Percentiles rank a stretch among this genome's conserved stretches.
These are phyloP conservation scores for Calonectria henricotiae DNA, from an alignment of 2,329 filamentous ascomycete species.

Conservation along the genomic window DNA sequence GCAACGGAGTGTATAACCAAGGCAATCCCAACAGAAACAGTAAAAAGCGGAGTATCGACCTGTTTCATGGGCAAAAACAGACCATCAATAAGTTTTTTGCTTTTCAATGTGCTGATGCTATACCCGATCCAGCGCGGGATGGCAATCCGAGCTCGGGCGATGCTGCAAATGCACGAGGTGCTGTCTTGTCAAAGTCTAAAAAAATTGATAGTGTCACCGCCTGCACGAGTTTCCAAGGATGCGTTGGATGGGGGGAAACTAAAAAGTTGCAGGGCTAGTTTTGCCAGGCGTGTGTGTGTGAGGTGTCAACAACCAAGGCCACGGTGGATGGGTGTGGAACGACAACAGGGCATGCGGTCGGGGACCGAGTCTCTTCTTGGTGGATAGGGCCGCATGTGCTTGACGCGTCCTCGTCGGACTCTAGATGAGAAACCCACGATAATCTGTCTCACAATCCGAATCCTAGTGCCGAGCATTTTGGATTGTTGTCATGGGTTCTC, in stretches of 20 bases:
- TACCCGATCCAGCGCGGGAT: slow-evolving; percentile 15
- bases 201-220: slow-evolving; percentile 36
- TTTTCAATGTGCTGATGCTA: not conserved
- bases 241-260: not conserved
- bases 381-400: slow-evolving; percentile 17
- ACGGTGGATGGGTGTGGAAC: slow-evolving; percentile 35
- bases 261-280: slow-evolving; percentile 34
- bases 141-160: not conserved
- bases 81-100: slow-evolving; percentile 22
- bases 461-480: slow-evolving; percentile 28
- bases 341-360: slow-evolving; percentile 32
- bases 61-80: not conserved
- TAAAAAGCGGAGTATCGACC: slow-evolving; percentile 14
- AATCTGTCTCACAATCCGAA: slow-evolving; percentile 28
- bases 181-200: slow-evolving; percentile 16
- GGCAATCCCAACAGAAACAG: slow-evolving; percentile 8
- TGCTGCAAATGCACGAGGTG: slow-evolving; percentile 24
- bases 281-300: slow-evolving; percentile 28
- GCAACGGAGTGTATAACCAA: slow-evolving; percentile 7
- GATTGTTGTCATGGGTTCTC: slow-evolving; percentile 6
- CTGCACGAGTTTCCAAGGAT: slow-evolving; percentile 20
- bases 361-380: slow-evolving; percentile 27
- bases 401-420: slow-evolving; percentile 12
- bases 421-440: slow-evolving; percentile 7
- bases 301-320: slow-evolving; percentile 17